These are phyloP conservation scores for Dipodascopsis uninucleata DNA, from an alignment of 805 yeast species.

Conservation along the genomic window DNA sequence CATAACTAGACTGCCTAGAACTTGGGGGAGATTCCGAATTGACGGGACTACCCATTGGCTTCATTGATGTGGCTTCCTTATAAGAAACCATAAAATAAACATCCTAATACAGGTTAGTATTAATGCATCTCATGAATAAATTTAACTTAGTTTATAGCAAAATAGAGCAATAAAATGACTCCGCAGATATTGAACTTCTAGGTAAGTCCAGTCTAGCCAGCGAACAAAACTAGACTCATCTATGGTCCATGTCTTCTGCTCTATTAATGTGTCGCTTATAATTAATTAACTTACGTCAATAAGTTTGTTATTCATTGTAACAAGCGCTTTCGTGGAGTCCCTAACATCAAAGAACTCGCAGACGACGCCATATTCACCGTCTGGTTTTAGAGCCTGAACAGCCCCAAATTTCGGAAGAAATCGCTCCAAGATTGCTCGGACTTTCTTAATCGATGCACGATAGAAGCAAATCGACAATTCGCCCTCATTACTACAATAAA, in stretches of 20 bases:
- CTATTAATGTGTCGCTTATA: too few species aligned
- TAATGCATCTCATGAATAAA: too few species aligned
- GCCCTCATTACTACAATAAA: constrained; percentile 22
- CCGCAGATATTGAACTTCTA: too few species aligned
- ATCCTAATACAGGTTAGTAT: too few species aligned
- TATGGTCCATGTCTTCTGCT: too few species aligned
- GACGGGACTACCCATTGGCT: too few species aligned
- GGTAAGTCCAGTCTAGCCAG: neutral
- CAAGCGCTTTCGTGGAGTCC: constrained; percentile 36
- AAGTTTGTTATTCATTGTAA: constrained; percentile 29
- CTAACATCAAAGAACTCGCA: constrained; percentile 40
- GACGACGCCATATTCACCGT: constrained; percentile 24
- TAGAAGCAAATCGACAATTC: constrained; percentile 16
- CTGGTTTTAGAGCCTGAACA: constrained; percentile 21
- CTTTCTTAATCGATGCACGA: constrained; percentile 9
- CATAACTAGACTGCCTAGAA: neutral
- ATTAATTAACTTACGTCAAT: constrained; percentile 23
- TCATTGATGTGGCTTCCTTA: too few species aligned
- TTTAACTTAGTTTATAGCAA: too few species aligned
- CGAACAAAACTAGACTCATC: neutral
- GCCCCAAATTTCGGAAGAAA: constrained; percentile 29
- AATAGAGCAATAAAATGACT: too few species aligned
- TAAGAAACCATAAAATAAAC: too few species aligned
- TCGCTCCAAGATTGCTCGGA: constrained; percentile 11
- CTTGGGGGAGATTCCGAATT: neutral